Evolutionary conservation across 192 early-diverging fungal genomes (phyloP), one percentile per base, ranked within the genome.

Genomic region (Backusella psychrophila): DNA sequence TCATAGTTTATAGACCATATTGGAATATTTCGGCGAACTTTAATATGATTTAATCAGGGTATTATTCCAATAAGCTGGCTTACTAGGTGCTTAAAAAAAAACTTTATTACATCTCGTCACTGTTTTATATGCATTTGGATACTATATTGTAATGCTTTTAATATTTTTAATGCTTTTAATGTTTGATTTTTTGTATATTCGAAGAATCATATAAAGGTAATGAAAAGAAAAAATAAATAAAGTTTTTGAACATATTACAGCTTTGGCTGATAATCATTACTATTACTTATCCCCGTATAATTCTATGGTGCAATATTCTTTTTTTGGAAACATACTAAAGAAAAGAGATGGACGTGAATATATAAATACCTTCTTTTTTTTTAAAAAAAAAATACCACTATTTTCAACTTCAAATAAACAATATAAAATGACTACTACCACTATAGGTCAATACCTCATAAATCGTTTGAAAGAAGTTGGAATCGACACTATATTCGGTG

Each of bases 401-500:
- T 33, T 33, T 31, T 35, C 14, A 19, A 9, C 1, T 66, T 17
- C 12, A 67, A n/a, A 35, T 67, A 67, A 19, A 35, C 35, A 67
- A 67, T 17, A 35, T 2, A 34, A 67, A 23, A 67, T 34, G 66
- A 7, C 34, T 35, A 76, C 75, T 49, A 72, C 68, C 17, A 81
- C 63, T 12, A 74, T 87, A 65, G 85, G 76, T 2, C 42, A 76
- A 41, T 86, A 85, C 59, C 49, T 87, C 17, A 26, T 87, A 34
- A n/a, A 75, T 6, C 75, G 85, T 3, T 56, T 87, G 14, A 86
- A 86, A 39, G 84, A 87, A 68, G 38, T 87, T 17, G 84, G 82
- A 33, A 77, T 84, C 44, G 71, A 77, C 31, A 84, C 78, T 15
- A 74, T 87, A 11, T 87, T 87, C 71, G 85, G 85, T 39, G 74